Base-by-base conservation (phyloP, 306 rosid species). In the Senna siamea region DNA sequence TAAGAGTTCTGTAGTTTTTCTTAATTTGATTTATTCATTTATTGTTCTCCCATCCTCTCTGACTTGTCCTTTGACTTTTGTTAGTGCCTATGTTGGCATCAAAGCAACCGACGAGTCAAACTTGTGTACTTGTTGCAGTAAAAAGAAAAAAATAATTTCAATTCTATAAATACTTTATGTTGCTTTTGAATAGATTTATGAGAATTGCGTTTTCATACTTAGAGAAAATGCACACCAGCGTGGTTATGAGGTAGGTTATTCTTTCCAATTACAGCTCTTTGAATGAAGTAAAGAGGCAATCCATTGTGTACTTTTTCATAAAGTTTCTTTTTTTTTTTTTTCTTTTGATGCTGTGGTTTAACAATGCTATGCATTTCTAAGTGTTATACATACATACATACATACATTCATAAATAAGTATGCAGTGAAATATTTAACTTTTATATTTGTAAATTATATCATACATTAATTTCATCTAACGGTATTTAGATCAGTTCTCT, bases 191-290 rank as follows among this genome's bases (percentile, higher is more conserved):
- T 51, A 15, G 15, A 2, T 23, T 44, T 43, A 41, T 43, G n/a
- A 7, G 43, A 10, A 20, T 60, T 47, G 20, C n/a, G 19, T 74
- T 15, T 19, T 75, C 57, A 75, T 28, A 18, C 32, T 37, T 58
- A 14, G 43, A 58, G 61, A 67, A 34, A n/a, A 48, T 50, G 70
- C 47, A 14, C 12, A 9, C 47, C 15, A 46, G 32, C 66, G 15
- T 38, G 68, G 54, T 58, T 46, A 14, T 61, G 2, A 5, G 35
- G n/a, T 70, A 11, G n/a, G 4, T 12, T 50, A 18, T 41, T 52
- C 6, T 51, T 69, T 28, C 51, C 37, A 18, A 22, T 53, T 14
- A 19, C 26, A 60, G 9, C 1, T 59, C 22, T 69, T 11, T 11
- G n/a, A 44, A 40, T 12, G 37, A 69, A 59, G 19, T 57, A 6